phyloP scores from a whole-genome alignment of 192 early-diverging fungal genomes.

The Radiomyces spectabilis region DNA sequence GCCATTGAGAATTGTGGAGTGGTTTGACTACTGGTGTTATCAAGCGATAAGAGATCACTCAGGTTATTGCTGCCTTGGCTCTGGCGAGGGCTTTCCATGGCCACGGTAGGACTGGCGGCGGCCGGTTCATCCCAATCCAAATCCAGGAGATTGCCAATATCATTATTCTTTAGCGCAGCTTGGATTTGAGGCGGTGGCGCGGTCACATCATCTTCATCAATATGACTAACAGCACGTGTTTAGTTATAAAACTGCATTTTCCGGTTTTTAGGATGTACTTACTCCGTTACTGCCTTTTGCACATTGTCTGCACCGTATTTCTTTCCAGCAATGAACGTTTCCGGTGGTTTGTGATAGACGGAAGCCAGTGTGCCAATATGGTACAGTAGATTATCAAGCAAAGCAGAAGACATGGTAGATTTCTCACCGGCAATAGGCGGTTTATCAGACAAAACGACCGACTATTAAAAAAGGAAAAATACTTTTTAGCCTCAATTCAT shows the following conservation, averaged over 20 bases:
- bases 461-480: conserved; percentile 22
- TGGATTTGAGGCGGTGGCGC: conserved; percentile 35
- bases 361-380: conserved; percentile 87
- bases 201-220: conserved; percentile 32
- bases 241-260: neutral
- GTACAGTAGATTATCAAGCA: conserved; percentile 82
- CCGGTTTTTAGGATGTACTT: conserved; percentile 19
- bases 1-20: conserved; percentile 28
- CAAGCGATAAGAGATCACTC: too few relatives aligned
- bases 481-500: neutral
- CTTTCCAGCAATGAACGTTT: conserved; percentile 61
- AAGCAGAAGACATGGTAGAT: conserved; percentile 52
- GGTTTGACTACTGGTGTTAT: neutral
- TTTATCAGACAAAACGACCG: conserved; percentile 85
- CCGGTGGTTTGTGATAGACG: conserved; percentile 91
- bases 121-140: conserved; percentile 58
- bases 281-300: conserved; percentile 40
- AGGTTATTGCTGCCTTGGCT: too few relatives aligned
- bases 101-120: conserved; percentile 3
- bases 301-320: conserved; percentile 54
- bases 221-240: conserved; percentile 9
- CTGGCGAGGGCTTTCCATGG: too few relatives aligned
- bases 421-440: conserved; percentile 74
- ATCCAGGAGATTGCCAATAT: conserved; percentile 63
- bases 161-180: conserved; percentile 37